Base-by-base conservation (phyloP, 805 yeast genomes). In the Candida silvatica region DNA sequence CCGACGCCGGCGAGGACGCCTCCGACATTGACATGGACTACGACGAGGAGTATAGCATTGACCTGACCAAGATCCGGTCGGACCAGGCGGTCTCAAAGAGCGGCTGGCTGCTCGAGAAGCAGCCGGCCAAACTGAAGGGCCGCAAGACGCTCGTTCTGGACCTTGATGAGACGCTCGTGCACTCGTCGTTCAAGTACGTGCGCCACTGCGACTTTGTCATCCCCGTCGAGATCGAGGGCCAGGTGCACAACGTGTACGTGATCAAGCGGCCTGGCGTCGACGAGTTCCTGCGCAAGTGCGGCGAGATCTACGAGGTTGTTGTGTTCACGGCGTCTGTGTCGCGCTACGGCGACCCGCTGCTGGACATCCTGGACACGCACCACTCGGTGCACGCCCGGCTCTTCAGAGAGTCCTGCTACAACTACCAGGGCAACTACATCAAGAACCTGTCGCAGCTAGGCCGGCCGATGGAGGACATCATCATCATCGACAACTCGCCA, bases 201-300 rank as follows among this genome's bases (percentile, higher is more conserved):
- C 75, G 94, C 40, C 81, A 87, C 30, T 95, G 96, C 2, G 99
- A 92, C 61, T 92, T 92, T 61, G 94, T 94, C 31, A 85, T 92
- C 33, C 97, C 98, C 12, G 98, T 92, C 35, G 97, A 90, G 56
- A 90, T 92, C 43, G 97, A 92, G 49, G 80, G 80, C 48, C 90
- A 84, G 55, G 69, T 79, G 22, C 97, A 92, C 58, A 90, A 85
- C 51, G 98, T 92, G 29, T 92, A 87, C 55, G 98, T 92, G 17
- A 87, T 88, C 37, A 92, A 92, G 54, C 73, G 99, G 49, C 99
- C 99, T 1, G 98, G 98, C 1, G 97, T 94, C 34, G 98, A 92
- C 59, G 94, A 85, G 53, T 92, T 92, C 51, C 66, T 92, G 64
- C 65, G 64, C 47, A 69, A 73, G 44, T 95, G 90, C 32, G 95